Conservation (phyloP, 2,329 filamentous ascomycete species). For the Penicillium aurantiogriseum region DNA sequence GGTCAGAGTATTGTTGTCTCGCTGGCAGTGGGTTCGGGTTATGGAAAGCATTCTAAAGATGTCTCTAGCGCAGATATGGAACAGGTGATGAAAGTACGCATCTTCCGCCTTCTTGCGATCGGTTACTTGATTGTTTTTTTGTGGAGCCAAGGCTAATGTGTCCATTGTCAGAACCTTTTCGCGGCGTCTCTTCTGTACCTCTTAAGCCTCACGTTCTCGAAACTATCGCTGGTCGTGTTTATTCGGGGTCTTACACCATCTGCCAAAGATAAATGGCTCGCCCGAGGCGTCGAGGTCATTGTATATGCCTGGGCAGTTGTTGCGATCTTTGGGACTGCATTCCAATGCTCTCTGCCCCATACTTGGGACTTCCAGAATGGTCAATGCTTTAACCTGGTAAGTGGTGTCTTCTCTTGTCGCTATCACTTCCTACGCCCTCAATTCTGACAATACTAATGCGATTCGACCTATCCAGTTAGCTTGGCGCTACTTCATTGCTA, state of each 20-base stretch:
- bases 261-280: constrained; percentile 17
- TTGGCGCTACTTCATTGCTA: constrained; percentile 20
- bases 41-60: constrained; percentile 20
- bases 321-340: constrained; percentile 18
- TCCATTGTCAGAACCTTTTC: constrained; percentile 17
- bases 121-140: neutral
- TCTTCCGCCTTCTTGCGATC: neutral
- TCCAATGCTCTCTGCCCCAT: constrained; percentile 19
- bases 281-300: constrained; percentile 12
- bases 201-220: constrained; percentile 23
- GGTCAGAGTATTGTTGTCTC: constrained; percentile 20
- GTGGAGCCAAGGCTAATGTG: neutral
- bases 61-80: constrained; percentile 15
- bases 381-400: constrained; percentile 21
- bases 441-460: neutral
- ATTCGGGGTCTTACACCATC: constrained; percentile 22
- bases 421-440: neutral
- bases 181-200: constrained; percentile 22
- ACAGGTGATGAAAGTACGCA: constrained; percentile 22
- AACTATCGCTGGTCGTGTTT: constrained; percentile 26
- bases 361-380: constrained; percentile 22
- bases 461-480: neutral
- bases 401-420: neutral
- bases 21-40: constrained; percentile 23
- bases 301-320: constrained; percentile 16